Evolutionary conservation across 768 basidiomycete genomes (phyloP).

Genomic region (Chalciporus piperatus): DNA sequence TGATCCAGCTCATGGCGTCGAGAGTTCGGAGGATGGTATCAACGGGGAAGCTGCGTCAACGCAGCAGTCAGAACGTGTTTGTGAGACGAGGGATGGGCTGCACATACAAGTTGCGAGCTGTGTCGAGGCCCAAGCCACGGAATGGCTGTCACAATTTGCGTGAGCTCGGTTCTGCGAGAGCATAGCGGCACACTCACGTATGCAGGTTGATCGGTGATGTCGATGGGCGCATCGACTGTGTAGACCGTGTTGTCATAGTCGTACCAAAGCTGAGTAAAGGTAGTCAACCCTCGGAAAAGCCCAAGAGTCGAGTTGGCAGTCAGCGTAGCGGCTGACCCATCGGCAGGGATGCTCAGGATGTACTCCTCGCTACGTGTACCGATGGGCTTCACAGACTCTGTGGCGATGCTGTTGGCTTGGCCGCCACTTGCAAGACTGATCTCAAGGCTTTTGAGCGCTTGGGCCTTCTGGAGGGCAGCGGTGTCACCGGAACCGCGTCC

Average conservation of each 20-base stretch:
- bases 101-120: constrained; percentile 42
- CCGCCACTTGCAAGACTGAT: constrained; percentile 24
- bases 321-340: constrained; percentile 37
- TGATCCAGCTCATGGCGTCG: constrained; percentile 53
- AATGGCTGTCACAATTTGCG: constrained; percentile 20
- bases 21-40: constrained; percentile 41
- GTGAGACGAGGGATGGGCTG: neutral
- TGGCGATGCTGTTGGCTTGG: constrained; percentile 27
- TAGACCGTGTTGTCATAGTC: constrained; percentile 34
- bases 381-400: constrained; percentile 35
- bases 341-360: constrained; percentile 35
- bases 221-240: constrained; percentile 37
- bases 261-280: constrained; percentile 56
- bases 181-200: constrained; percentile 34
- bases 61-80: no score
- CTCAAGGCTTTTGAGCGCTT: constrained; percentile 23
- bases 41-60: constrained; percentile 35
- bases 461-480: constrained; percentile 24
- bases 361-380: constrained; percentile 46
- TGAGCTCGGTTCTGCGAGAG: neutral
- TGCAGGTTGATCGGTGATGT: constrained; percentile 45
- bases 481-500: constrained; percentile 37
- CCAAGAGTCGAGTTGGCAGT: constrained; percentile 48
- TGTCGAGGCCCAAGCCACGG: constrained; percentile 46
- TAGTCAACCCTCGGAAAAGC: constrained; percentile 51